Base-by-base conservation (phyloP, 768 basidiomycete species). In the Suillus cothurnatus region DNA sequence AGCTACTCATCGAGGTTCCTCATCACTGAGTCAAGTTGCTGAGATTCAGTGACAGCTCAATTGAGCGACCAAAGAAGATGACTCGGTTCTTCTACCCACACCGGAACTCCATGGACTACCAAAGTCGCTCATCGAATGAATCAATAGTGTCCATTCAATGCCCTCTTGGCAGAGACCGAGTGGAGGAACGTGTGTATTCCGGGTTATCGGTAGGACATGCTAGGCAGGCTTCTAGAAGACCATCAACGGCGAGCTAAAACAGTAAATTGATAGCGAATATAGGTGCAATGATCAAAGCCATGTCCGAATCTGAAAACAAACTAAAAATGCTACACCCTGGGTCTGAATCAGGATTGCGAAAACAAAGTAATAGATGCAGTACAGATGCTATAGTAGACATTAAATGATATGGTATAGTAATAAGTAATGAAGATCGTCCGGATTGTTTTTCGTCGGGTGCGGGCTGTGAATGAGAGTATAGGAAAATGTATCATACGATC, bases 361-460 rank as follows among this genome's bases (percentile, higher is more conserved):
- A 41, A 36, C 69, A 74, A 67, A 69, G 67, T 56, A 41, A 53
- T 59, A 62, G 55, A 72, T 75, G 75, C 47, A 64, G 50, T 61
- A 68, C 19, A 56, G 70, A 72, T 77, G 74, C 68, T 72, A 68
- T 72, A 60, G 66, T 66, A 66, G 75, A 69, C 32, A 69, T 72
- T 73, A 73, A 76, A 76, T 69, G 70, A 66, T 23, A 69, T 77
- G 70, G 72, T 78, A 78, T 63, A 62, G 67, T 77, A 78, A 61
- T 50, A 15, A 63, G 68, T 77, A 76, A 62, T 53, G 17, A 71
- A 63, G 7, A 63, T 34, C 58, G 76, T 76, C 71, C 73, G 26
- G 23, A 64, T 64, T 66, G 57, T 55, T 65, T 64, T 71, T 75
- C 76, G 69, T 75, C 61, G 55, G 36, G 23, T 63, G 60, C 63